Evolutionary conservation across 1,139 yeast species (phyloP).

Genomic region (Kurtzmaniella quercitrusa): DNA sequence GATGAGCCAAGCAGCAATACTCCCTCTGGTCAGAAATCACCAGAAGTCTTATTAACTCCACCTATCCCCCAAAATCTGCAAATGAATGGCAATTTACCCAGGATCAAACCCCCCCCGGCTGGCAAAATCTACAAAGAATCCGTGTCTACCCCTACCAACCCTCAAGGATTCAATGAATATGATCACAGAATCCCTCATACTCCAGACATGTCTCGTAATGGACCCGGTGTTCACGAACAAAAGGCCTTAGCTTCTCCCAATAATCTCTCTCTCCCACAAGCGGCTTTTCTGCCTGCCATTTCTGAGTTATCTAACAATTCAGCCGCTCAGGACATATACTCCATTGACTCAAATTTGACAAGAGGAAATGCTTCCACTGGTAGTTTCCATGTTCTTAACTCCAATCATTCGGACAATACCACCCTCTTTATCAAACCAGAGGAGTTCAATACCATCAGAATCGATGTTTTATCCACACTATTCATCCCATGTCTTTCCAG

Average conservation of each 20-base stretch:
- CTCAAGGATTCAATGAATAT: background rate
- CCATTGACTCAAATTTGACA: slow-evolving; percentile 12
- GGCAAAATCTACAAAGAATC: background rate
- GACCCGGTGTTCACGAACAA: background rate
- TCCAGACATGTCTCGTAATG: background rate
- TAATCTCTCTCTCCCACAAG: slow-evolving; percentile 1
- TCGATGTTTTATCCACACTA: slow-evolving; percentile 58
- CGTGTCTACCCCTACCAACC: background rate
- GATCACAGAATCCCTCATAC: background rate
- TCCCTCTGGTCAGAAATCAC: background rate
- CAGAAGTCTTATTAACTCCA: background rate
- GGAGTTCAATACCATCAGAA: slow-evolving; percentile 58
- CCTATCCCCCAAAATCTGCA: background rate
- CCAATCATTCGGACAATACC: slow-evolving; percentile 22
- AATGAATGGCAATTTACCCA: background rate
- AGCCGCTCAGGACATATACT: slow-evolving; percentile 8
- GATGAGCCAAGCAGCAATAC: background rate
- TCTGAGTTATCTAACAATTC: slow-evolving; percentile 11
- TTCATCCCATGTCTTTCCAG: slow-evolving; percentile 23
- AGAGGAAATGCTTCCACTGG: slow-evolving; percentile 1
- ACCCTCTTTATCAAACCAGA: slow-evolving; percentile 59
- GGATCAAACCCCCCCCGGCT: background rate
- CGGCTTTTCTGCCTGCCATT: slow-evolving; percentile 2
- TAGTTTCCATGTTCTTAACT: slow-evolving; percentile 22
- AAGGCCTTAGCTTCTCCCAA: slow-evolving; percentile 7